Percentiles rank a stretch among this genome's conserved stretches.
These are phyloP conservation scores for Lichtheimia ramosa DNA, from an alignment of 371 early-diverging fungal genomes.

Conservation along the genomic window DNA sequence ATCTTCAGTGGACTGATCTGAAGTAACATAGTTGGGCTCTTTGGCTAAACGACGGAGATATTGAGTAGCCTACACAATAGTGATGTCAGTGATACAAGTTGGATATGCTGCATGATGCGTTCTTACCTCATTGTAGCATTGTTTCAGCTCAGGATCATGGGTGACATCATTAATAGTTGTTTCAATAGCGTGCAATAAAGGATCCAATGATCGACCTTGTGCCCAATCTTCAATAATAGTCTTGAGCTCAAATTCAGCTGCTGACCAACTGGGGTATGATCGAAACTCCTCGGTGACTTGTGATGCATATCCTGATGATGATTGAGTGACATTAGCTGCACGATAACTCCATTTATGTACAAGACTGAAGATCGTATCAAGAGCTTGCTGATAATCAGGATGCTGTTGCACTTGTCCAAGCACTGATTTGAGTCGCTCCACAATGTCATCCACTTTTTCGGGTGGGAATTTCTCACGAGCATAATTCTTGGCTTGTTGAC, in stretches of 20 bases:
- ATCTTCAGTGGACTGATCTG: constrained; percentile 27
- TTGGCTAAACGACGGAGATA: constrained; percentile 25
- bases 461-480: constrained; percentile 33
- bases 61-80: constrained; percentile 3
- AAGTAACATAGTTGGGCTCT: constrained; percentile 29
- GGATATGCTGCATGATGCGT: not conserved
- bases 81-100: not conserved
- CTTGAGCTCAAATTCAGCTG: constrained; percentile 45
- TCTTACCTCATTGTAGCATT: constrained; percentile 30
- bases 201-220: constrained; percentile 48
- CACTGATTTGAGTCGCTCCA: constrained; percentile 42
- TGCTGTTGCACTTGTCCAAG: constrained; percentile 51
- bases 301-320: not conserved
- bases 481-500: constrained; percentile 7
- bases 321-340: constrained; percentile 2
- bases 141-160: constrained; percentile 33
- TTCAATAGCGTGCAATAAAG: constrained; percentile 34
- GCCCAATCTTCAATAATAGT: constrained; percentile 58
- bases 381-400: constrained; percentile 52
- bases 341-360: constrained; percentile 42
- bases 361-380: constrained; percentile 40
- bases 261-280: constrained; percentile 28
- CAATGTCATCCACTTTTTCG: constrained; percentile 42
- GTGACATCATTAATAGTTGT: constrained; percentile 27
- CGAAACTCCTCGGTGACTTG: constrained; percentile 13